phyloP scores from a whole-genome alignment of 2,329 filamentous ascomycete genomes.

The Cladosporium austrohemisphaericum region DNA sequence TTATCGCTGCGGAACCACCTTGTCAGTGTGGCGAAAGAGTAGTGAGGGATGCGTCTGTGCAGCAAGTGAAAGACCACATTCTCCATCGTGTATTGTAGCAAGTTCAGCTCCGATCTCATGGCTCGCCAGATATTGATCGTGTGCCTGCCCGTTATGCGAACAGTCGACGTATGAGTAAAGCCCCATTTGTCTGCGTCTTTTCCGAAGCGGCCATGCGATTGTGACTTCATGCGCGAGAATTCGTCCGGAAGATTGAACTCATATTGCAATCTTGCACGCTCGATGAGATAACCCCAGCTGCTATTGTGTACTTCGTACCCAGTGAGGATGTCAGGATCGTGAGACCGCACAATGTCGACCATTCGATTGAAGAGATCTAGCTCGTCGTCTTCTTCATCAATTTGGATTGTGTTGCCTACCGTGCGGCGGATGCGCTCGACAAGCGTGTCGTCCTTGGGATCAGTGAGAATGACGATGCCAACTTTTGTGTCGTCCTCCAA shows the following conservation, averaged over 20 bases:
- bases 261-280: constrained; percentile 79
- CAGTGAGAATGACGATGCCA: constrained; percentile 65
- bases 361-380: constrained; percentile 81
- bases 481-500: constrained; percentile 65
- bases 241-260: constrained; percentile 90
- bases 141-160: constrained; percentile 87
- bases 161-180: constrained; percentile 87
- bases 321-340: constrained; percentile 89
- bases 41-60: constrained; percentile 83
- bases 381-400: constrained; percentile 74
- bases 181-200: constrained; percentile 89
- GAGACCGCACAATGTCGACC: constrained; percentile 75
- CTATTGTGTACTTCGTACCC: constrained; percentile 91
- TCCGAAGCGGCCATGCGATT: constrained; percentile 78
- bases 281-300: constrained; percentile 94
- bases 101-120: constrained; percentile 86
- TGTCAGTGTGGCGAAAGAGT: constrained; percentile 73
- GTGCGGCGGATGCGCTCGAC: constrained; percentile 61
- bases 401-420: constrained; percentile 52
- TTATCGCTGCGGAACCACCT: constrained; percentile 72
- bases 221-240: constrained; percentile 79
- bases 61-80: constrained; percentile 91
- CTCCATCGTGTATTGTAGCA: constrained; percentile 94
- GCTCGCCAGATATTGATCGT: constrained; percentile 97
- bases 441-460: constrained; percentile 53